phyloP scores from a whole-genome alignment of 345 rosid species.

The Garcia nutans region DNA sequence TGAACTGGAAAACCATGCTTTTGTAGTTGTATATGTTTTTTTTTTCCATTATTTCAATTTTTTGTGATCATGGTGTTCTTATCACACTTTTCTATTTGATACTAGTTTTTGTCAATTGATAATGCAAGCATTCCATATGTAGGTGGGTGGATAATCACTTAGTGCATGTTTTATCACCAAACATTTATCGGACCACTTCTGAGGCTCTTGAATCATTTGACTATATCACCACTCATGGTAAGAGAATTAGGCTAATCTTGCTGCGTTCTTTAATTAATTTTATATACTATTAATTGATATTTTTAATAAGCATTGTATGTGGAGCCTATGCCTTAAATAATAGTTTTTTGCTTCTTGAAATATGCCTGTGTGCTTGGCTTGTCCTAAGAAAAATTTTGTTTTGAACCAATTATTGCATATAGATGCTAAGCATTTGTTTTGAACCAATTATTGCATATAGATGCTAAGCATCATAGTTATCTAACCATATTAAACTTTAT shows the following conservation, averaged over 20 bases:
- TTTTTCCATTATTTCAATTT: neutral
- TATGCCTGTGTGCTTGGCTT: neutral
- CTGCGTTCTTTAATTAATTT: neutral
- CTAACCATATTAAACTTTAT: constrained; percentile 1
- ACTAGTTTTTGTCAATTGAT: constrained; percentile 12
- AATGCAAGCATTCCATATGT: constrained; percentile 10
- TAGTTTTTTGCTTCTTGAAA: neutral
- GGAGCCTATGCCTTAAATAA: neutral
- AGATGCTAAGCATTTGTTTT: neutral
- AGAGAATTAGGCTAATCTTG: constrained; percentile 7
- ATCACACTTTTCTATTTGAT: neutral
- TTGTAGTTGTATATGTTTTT: neutral
- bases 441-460: neutral
- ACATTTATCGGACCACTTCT: constrained; percentile 71
- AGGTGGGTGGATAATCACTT: constrained; percentile 97
- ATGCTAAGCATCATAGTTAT: neutral
- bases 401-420: neutral
- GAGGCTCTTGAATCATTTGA: constrained; percentile 91
- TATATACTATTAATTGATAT: neutral
- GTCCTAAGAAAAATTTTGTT: neutral
- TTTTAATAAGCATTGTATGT: neutral
- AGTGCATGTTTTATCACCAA: constrained; percentile 89
- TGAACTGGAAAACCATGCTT: neutral
- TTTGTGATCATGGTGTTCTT: neutral
- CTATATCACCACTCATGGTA: constrained; percentile 88